These are phyloP conservation scores for Neonothopanus nambi DNA, from an alignment of 1,284 basidiomycete species.

Conservation along the genomic window DNA sequence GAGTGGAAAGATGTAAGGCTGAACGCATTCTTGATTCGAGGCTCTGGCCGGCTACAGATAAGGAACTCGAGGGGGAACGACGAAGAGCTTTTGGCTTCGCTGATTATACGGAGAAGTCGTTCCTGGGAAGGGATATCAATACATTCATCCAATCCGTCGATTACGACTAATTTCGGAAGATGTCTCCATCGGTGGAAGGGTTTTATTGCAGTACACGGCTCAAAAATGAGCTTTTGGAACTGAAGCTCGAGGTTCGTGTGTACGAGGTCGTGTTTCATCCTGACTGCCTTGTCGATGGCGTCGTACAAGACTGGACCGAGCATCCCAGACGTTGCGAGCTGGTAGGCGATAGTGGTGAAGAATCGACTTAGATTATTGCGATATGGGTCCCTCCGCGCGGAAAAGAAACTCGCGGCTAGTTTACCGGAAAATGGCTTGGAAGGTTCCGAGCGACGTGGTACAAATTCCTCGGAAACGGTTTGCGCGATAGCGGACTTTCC, in stretches of 20 bases:
- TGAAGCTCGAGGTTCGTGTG: slow-evolving; percentile 2
- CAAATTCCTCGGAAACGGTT: slow-evolving; percentile 17
- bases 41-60: slow-evolving; percentile 28
- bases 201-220: not conserved
- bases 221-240: slow-evolving; percentile 8
- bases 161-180: slow-evolving; percentile 16
- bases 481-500: slow-evolving; percentile 23
- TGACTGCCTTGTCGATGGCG: not conserved
- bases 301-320: not conserved
- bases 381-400: slow-evolving; percentile 1
- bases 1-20: not conserved
- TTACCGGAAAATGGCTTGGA: not conserved
- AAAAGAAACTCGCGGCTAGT: slow-evolving; percentile 23
- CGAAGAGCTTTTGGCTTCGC: slow-evolving; percentile 18
- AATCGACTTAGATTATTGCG: not conserved
- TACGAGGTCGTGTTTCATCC: not conserved
- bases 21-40: slow-evolving; percentile 24
- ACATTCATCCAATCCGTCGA: slow-evolving; percentile 31
- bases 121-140: slow-evolving; percentile 24
- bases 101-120: slow-evolving; percentile 28
- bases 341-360: slow-evolving; percentile 6
- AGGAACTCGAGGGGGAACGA: slow-evolving; percentile 27
- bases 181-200: not conserved
- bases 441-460: no score
- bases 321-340: not conserved